These are phyloP conservation scores for Populus pruinosa DNA, from an alignment of 345 rosid species.

Conservation along the genomic window DNA sequence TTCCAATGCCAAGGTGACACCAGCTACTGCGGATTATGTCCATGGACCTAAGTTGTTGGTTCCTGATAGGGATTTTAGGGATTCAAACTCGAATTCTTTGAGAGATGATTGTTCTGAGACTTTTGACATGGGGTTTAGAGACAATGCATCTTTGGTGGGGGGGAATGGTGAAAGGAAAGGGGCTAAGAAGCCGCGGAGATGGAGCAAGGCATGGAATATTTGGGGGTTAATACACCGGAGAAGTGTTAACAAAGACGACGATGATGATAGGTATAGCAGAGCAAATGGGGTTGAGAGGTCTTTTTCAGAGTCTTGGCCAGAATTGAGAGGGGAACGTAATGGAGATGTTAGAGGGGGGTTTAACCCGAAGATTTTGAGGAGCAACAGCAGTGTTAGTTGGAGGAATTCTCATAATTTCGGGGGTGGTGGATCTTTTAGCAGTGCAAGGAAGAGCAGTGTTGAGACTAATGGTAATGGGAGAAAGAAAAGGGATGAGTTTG, in stretches of 20 bases:
- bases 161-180: slow-evolving; percentile 55
- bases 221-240: slow-evolving; percentile 74
- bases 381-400: slow-evolving; percentile 96
- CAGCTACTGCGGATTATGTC: slow-evolving; percentile 48
- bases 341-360: slow-evolving; percentile 58
- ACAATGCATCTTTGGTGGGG: slow-evolving; percentile 49
- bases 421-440: slow-evolving; percentile 44
- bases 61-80: slow-evolving; percentile 52
- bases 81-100: slow-evolving; percentile 63
- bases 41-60: slow-evolving; percentile 41
- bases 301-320: slow-evolving; percentile 86
- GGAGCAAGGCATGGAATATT: slow-evolving; percentile 88
- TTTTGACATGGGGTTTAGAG: slow-evolving; percentile 57
- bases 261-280: slow-evolving; percentile 66
- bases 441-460: slow-evolving; percentile 53
- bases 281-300: slow-evolving; percentile 66
- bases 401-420: slow-evolving; percentile 52
- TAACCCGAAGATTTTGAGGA: slow-evolving; percentile 71
- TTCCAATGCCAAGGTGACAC: slow-evolving; percentile 70
- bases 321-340: slow-evolving; percentile 56
- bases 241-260: slow-evolving; percentile 62
- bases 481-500: slow-evolving; percentile 63
- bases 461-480: slow-evolving; percentile 54
- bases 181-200: slow-evolving; percentile 60
- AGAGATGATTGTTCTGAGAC: slow-evolving; percentile 79